Percentiles rank a stretch among this genome's conserved stretches.
Evolutionary conservation across 2,329 filamentous ascomycete genomes (phyloP).

Genomic region (Calonectria fujianensis): DNA sequence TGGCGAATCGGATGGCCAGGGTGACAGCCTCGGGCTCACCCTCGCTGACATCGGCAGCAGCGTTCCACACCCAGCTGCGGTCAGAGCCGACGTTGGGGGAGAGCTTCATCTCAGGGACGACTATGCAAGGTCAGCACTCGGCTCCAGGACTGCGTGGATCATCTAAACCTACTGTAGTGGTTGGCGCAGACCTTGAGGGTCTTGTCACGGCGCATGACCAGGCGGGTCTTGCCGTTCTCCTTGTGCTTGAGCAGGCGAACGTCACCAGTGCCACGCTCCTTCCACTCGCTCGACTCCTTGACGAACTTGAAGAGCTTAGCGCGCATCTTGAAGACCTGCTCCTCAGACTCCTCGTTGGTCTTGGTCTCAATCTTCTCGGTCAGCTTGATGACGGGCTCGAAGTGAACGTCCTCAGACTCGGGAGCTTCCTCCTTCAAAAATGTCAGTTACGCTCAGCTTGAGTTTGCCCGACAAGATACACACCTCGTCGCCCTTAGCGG

Average conservation of each 20-base stretch:
- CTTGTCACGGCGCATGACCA: constrained; percentile 99
- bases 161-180: constrained; percentile 88
- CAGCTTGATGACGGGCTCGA: constrained; percentile 96
- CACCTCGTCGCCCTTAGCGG: constrained; percentile 76
- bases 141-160: background rate
- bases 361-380: constrained; percentile 98
- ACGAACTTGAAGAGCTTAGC: constrained; percentile 99
- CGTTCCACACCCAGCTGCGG: constrained; percentile 99
- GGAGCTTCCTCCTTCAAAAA: constrained; percentile 78
- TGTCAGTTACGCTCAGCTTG: constrained; percentile 34
- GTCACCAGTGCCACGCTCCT: constrained; percentile 98
- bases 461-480: constrained; percentile 39
- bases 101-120: constrained; percentile 99
- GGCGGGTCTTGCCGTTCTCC: constrained; percentile 97
- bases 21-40: constrained; percentile 97
- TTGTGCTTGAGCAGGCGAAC: constrained; percentile 98
- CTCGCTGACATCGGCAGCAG: constrained; percentile 97
- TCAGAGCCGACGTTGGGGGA: constrained; percentile 98
- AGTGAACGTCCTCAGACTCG: constrained; percentile 95
- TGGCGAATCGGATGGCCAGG: constrained; percentile 97
- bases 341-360: constrained; percentile 98
- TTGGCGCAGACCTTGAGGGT: constrained; percentile 99
- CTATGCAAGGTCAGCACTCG: constrained; percentile 65
- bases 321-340: constrained; percentile 99
- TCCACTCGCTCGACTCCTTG: constrained; percentile 95